A percentile compares a stretch with the other conserved stretches of the same genome.
Evolutionary conservation across 1,139 yeast genomes (phyloP).

Genomic region (Ashbya aceris): DNA sequence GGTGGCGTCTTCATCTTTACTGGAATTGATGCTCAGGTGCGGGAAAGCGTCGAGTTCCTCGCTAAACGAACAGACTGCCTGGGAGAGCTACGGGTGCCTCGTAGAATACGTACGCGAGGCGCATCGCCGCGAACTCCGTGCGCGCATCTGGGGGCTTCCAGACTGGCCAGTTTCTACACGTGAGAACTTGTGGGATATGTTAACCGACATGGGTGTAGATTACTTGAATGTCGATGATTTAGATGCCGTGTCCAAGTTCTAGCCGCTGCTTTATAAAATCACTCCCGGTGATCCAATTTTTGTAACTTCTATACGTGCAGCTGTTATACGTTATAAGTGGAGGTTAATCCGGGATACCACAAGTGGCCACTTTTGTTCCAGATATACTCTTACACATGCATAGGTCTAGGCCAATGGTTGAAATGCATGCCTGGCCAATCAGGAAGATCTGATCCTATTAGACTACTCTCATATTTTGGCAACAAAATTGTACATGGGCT

Average conservation of each 20-base stretch:
- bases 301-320: too few relatives aligned
- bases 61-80: constrained; percentile 13
- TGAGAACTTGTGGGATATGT: constrained; percentile 34
- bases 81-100: constrained; percentile 25
- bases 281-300: background rate
- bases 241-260: constrained; percentile 1
- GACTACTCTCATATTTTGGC: too few relatives aligned
- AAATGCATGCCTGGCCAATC: background rate
- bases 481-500: too few relatives aligned
- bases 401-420: too few relatives aligned
- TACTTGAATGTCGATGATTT: constrained; percentile 40
- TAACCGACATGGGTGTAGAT: constrained; percentile 34
- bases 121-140: constrained; percentile 32
- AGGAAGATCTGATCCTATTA: too few relatives aligned
- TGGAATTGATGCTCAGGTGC: constrained; percentile 13
- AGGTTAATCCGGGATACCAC: too few relatives aligned
- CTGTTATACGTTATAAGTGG: too few relatives aligned
- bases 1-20: constrained; percentile 20
- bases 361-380: too few relatives aligned
- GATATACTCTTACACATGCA: too few relatives aligned
- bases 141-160: constrained; percentile 48
- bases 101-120: constrained; percentile 27
- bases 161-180: constrained; percentile 36
- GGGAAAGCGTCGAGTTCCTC: constrained; percentile 4
- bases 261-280: background rate